phyloP scores from a whole-genome alignment of 768 basidiomycete genomes.

The Nidula microcarpa region DNA sequence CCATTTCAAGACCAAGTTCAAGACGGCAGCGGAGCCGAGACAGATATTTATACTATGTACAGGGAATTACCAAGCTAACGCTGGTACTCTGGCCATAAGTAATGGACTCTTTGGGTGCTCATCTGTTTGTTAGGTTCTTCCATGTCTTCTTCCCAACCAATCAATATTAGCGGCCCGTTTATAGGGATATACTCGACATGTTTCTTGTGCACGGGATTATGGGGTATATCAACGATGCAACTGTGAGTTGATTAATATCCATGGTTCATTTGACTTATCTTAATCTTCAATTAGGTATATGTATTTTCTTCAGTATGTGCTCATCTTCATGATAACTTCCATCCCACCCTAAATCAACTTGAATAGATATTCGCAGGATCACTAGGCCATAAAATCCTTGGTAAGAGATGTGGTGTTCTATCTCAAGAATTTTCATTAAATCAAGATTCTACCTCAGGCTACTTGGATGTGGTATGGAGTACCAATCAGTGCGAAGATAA shows the following conservation, averaged over 20 bases:
- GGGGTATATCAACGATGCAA: not conserved
- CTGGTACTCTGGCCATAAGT: too few relatives aligned
- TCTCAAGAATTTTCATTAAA: not conserved
- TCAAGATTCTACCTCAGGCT: not conserved
- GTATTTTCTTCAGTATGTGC: not conserved
- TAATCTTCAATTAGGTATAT: not conserved
- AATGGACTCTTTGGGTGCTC: too few relatives aligned
- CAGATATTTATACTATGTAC: too few relatives aligned
- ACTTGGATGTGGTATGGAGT: not conserved
- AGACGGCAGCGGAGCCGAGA: too few relatives aligned
- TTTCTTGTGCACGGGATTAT: not conserved
- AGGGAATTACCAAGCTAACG: too few relatives aligned
- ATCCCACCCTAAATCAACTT: not conserved
- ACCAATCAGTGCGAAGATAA: not conserved
- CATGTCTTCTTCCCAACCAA: conserved; percentile 1
- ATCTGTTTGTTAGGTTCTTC: too few relatives aligned
- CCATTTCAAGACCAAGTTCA: too few relatives aligned
- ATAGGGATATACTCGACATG: not conserved
- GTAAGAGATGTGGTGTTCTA: not conserved
- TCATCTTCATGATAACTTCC: not conserved
- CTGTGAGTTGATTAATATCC: not conserved
- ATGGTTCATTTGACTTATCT: not conserved
- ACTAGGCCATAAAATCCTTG: not conserved
- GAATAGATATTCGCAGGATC: not conserved
- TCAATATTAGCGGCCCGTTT: not conserved